Evolutionary conservation across 768 basidiomycete genomes (phyloP), one percentile per base, ranked within the genome.

Genomic region (Kwoniella newhampshirensis): DNA sequence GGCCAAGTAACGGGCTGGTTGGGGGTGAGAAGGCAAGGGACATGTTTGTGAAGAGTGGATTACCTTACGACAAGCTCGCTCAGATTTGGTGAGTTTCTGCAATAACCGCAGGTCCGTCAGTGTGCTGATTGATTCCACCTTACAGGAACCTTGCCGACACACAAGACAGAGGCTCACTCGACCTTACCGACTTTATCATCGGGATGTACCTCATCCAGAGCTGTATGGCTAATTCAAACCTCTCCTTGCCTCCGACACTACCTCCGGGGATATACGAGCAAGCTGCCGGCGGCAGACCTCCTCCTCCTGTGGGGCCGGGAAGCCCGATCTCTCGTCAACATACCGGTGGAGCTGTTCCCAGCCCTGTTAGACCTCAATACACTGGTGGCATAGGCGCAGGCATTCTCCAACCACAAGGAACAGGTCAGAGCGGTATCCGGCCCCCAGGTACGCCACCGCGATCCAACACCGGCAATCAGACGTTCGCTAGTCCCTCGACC

Each of bases 191-290:
- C 77, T 99, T 99, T 73, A 86, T 88, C 58, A 85, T 99, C 69
- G 96, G 87, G 37, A 93, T 96, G 92, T 91, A 90, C 76, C 84
- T 97, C 72, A 92, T 98, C 63, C 92, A 97, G 77, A 87, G 84
- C n/a, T 79, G 83, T 36, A 96, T 97, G 92, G 84, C 87, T 51
- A 83, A 83, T 53, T 83, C 86, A 60, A 78, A 90, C 53, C 79
- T 85, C 49, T 82, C 81, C 59, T 81, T 93, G 47, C 92, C 92
- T 32, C 76, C 82, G 5, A 78, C 81, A 2, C 81, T 98, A 17
- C 91, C 94, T 20, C 86, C 87, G 2, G 87, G 85, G 44, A 72
- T 94, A 18, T 93, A 92, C 69, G 91, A 94, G 60, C 86, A 88
- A 76, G 91, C 89, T 18, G 75, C 72, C 60, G 57, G 71, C 21